Evolutionary conservation across 176 grass and related monocot genomes (phyloP), one percentile per base, ranked within the genome.

Genomic region (Phyllostachys edulis): DNA sequence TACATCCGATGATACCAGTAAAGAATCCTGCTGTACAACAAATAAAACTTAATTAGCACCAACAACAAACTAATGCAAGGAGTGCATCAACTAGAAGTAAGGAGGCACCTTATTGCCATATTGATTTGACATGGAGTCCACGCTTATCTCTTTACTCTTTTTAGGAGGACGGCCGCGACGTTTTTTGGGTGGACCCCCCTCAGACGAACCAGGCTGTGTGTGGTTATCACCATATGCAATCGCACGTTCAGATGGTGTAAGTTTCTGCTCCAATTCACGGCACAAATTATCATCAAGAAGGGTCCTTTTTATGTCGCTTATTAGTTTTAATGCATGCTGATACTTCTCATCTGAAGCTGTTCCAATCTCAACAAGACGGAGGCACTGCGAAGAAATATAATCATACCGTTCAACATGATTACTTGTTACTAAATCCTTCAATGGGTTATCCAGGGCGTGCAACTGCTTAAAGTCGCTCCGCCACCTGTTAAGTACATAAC

Each of bases 101-200:
- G 44, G 52, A 56, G 42, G 52, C 61, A 88, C 82, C 78, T 76
- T 80, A 67, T 85, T 83, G 34, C 70, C 69, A 84, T 36, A 88
- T 66, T 82, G 50, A 51, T 80, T 91, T 86, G 84, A 82, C 67
- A 88, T 69, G 14, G 90, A 34, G 32, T 34, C 32, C 32, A 34
- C 32, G 32, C 32, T 34, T 34, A 34, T 34, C 32, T 34, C 32
- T 34, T 34, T 94, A 59, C 75, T 88, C 77, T 88, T 94, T 68
- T 90, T 92, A 32, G 92, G 90, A 83, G 92, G 92, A 41, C 92
- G 92, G n/a, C 92, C 87, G 6, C 92, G 82, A 24, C 90, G 92
- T 65, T 92, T 94, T 76, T 82, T 78, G 21, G 87, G 41, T 79
- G 88, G 62, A 24, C 80, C 85, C 11, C 90, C 87, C 57, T 94